Evolutionary conservation across 306 rosid species (phyloP).

Genomic region (Lablab purpureus): DNA sequence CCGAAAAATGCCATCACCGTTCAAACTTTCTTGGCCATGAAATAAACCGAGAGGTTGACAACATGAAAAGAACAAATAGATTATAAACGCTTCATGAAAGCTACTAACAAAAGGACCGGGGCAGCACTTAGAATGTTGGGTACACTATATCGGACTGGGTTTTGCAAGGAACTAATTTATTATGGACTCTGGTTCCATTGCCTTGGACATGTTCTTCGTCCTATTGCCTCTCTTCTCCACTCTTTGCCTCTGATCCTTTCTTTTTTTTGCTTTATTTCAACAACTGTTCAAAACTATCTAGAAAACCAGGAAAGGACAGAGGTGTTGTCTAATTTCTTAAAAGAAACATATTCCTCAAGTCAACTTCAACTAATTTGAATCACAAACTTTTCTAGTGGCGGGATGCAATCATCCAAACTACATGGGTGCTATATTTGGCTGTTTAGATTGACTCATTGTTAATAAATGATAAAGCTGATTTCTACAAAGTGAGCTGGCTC

Average conservation of each 20-base stretch:
- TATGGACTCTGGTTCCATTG: background rate
- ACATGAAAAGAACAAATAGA: background rate
- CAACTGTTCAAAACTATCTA: background rate
- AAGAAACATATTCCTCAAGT: background rate
- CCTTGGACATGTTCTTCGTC: background rate
- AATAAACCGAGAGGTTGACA: background rate
- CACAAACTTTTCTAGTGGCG: background rate
- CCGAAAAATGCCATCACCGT: background rate
- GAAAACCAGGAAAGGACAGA: background rate
- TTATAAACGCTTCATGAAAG: background rate
- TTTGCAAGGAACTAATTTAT: background rate
- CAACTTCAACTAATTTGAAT: background rate
- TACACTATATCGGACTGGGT: background rate
- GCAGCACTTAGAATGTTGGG: background rate
- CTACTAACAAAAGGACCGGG: background rate
- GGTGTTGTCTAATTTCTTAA: background rate
- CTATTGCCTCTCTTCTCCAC: background rate
- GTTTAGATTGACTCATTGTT: background rate
- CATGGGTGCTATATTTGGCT: background rate
- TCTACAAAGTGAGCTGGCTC: conserved; percentile 1
- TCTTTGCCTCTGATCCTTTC: background rate
- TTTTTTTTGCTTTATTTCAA: background rate
- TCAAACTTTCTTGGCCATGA: background rate
- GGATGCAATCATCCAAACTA: background rate
- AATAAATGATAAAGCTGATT: background rate